Evolutionary conservation across 1,284 basidiomycete species (phyloP).

Genomic region (Cutaneotrichosporon cutaneum): DNA sequence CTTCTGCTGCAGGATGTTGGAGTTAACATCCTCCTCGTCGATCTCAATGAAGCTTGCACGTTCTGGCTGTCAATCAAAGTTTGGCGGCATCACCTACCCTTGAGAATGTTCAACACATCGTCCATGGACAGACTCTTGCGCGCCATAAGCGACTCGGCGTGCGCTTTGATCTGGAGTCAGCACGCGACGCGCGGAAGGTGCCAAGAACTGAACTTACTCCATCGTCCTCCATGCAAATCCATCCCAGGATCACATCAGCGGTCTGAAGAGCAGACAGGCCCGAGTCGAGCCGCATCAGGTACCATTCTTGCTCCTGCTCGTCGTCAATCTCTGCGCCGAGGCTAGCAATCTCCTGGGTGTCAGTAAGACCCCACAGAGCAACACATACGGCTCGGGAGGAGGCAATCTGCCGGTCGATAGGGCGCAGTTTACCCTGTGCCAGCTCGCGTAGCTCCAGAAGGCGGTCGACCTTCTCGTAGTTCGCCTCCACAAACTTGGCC

Average conservation of each 20-base stretch:
- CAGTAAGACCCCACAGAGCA: not conserved
- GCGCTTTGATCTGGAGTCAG: slow-evolving; percentile 56
- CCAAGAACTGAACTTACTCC: slow-evolving; percentile 63
- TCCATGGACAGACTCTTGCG: slow-evolving; percentile 58
- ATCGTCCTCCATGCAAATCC: slow-evolving; percentile 98
- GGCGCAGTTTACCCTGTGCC: slow-evolving; percentile 62
- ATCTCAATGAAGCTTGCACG: slow-evolving; percentile 37
- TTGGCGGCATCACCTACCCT: slow-evolving; percentile 32
- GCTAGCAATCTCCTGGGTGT: not conserved
- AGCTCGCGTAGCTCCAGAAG: slow-evolving; percentile 80
- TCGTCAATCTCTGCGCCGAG: slow-evolving; percentile 60
- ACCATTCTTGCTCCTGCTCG: slow-evolving; percentile 73
- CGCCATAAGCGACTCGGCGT: slow-evolving; percentile 70
- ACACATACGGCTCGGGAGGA: slow-evolving; percentile 63
- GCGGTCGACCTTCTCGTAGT: slow-evolving; percentile 91
- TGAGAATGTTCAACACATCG: slow-evolving; percentile 38
- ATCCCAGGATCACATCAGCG: slow-evolving; percentile 88
- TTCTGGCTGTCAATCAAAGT: slow-evolving; percentile 23
- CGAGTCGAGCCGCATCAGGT: slow-evolving; percentile 76
- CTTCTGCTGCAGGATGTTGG: slow-evolving; percentile 28
- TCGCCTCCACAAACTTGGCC: slow-evolving; percentile 86
- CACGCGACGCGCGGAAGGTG: not conserved
- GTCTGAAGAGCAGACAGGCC: slow-evolving; percentile 87
- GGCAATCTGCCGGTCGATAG: slow-evolving; percentile 64
- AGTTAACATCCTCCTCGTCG: slow-evolving; percentile 26